phyloP scores from a whole-genome alignment of 2,329 filamentous ascomycete species.

The Helicocarpus griseus region DNA sequence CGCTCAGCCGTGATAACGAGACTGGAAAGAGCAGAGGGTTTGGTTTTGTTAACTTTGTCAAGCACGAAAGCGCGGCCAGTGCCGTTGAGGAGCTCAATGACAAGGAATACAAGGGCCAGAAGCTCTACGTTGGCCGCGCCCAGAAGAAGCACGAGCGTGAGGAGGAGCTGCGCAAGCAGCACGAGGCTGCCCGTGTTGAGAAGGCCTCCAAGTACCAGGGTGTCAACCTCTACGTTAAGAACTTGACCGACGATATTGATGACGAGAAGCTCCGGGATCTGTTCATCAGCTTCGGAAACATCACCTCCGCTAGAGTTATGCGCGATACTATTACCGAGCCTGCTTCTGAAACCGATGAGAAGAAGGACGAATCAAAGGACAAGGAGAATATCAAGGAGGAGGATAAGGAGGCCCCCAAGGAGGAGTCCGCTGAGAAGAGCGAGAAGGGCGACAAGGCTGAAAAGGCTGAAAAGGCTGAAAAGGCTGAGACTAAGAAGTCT shows the following conservation, averaged over 20 bases:
- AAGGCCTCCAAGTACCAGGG: conserved; percentile 99
- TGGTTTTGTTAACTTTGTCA: conserved; percentile 91
- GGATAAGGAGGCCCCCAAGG: conserved; percentile 27
- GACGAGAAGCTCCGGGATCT: conserved; percentile 95
- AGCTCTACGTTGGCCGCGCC: conserved; percentile 93
- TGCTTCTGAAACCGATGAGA: conserved; percentile 38
- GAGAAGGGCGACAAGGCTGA: too few relatives aligned
- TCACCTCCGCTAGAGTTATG: conserved; percentile 99
- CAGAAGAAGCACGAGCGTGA: conserved; percentile 99
- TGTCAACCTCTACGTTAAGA: conserved; percentile 99
- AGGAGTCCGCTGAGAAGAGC: conserved; percentile 39
- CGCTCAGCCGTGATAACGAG: conserved; percentile 77
- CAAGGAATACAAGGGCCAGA: conserved; percentile 86
- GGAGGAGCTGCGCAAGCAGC: conserved; percentile 97
- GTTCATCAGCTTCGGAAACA: conserved; percentile 83
- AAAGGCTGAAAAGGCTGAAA: conserved; percentile 50
- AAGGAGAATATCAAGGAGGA: conserved; percentile 27
- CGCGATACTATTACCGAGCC: conserved; percentile 58
- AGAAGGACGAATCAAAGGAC: conserved; percentile 43
- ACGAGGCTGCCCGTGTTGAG: conserved; percentile 93
- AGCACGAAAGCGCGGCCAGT: conserved; percentile 73
- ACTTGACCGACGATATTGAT: conserved; percentile 91
- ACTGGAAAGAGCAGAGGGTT: conserved; percentile 86
- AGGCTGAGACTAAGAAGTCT: conserved; percentile 44
- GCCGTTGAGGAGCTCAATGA: conserved; percentile 90